Conservation (phyloP, 208 protist species). For the Leishmania tropica region DNA sequence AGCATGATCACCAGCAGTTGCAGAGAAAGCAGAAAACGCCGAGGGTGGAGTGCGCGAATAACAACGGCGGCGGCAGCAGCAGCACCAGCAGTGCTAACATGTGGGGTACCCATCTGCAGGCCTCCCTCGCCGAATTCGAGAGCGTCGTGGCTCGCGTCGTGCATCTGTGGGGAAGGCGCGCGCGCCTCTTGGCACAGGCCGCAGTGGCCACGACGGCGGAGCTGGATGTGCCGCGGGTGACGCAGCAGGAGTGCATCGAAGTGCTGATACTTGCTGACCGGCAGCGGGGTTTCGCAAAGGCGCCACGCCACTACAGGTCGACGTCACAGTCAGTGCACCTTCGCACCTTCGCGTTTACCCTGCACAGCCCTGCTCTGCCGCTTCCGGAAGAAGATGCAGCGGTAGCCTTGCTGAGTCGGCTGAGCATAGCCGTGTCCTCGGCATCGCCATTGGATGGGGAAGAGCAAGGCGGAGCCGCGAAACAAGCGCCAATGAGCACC, state of each 20-base stretch:
- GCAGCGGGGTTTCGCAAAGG: slow-evolving; percentile 12
- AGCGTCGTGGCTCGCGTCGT: slow-evolving; percentile 40
- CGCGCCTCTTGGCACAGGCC: slow-evolving; percentile 6
- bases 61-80: neutral
- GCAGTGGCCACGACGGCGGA: slow-evolving; percentile 1
- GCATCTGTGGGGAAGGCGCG: slow-evolving; percentile 34
- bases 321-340: slow-evolving; percentile 45
- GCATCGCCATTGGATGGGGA: neutral
- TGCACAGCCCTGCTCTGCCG: slow-evolving; percentile 44
- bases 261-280: slow-evolving; percentile 28
- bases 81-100: slow-evolving; percentile 31
- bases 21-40: neutral
- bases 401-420: slow-evolving; percentile 32
- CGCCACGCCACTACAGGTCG: neutral
- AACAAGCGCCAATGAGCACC: neutral
- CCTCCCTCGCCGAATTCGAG: slow-evolving; percentile 51
- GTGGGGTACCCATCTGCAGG: slow-evolving; percentile 58
- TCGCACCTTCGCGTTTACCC: slow-evolving; percentile 46
- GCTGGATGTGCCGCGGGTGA: slow-evolving; percentile 8
- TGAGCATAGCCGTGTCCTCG: slow-evolving; percentile 1
- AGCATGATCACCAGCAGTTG: neutral
- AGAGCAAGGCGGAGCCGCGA: neutral
- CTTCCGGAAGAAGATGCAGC: slow-evolving; percentile 44
- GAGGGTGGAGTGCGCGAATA: neutral
- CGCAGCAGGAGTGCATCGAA: slow-evolving; percentile 34